Conservation (phyloP, 768 basidiomycete genomes). For the Amanita thiersii region DNA sequence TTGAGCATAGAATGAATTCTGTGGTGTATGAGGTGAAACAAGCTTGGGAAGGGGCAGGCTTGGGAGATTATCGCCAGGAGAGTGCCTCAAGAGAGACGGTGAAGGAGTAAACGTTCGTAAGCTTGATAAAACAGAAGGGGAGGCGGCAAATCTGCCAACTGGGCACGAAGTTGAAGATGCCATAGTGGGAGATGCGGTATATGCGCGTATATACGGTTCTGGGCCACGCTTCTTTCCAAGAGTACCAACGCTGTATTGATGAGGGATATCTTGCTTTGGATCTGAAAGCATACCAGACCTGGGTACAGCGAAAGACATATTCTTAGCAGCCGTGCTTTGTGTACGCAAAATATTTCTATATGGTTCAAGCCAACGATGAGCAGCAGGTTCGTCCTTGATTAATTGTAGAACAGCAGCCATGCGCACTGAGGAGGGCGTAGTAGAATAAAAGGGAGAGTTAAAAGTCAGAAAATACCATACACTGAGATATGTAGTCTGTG, state of each 20-base stretch:
- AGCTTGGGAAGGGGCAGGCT: too few species aligned
- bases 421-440: not conserved
- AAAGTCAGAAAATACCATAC: not conserved
- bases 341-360: not conserved
- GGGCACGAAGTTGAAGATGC: not conserved
- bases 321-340: not conserved
- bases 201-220: not conserved
- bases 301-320: not conserved
- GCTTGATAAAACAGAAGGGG: not conserved
- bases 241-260: not conserved
- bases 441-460: not conserved
- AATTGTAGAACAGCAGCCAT: not conserved
- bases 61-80: too few species aligned
- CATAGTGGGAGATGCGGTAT: not conserved
- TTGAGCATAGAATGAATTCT: not conserved
- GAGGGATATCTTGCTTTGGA: not conserved
- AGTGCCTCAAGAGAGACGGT: not conserved
- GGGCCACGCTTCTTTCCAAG: too few species aligned
- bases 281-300: not conserved
- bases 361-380: not conserved
- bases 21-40: too few species aligned
- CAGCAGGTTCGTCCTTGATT: not conserved
- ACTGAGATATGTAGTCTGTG: not conserved
- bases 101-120: not conserved
- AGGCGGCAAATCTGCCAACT: not conserved